These are phyloP conservation scores for Tolypocladium cylindrosporum DNA, from an alignment of 2,329 filamentous ascomycete species.

Conservation along the genomic window DNA sequence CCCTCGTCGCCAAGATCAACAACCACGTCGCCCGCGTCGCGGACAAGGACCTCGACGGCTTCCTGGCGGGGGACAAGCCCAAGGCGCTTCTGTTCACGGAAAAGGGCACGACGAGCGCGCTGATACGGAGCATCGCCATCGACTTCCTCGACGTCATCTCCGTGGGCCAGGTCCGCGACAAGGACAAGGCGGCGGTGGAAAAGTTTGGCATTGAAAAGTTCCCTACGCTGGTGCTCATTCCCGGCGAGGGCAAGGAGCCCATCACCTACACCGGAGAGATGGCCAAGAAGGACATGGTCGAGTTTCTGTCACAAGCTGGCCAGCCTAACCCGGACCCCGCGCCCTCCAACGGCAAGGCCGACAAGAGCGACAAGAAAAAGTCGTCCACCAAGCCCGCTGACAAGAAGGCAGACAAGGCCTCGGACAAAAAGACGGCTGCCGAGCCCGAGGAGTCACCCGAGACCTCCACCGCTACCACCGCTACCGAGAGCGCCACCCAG, in stretches of 20 bases:
- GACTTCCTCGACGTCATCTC: conserved; percentile 76
- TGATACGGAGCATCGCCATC: conserved; percentile 77
- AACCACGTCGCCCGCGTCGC: conserved; percentile 79
- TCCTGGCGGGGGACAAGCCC: conserved; percentile 61
- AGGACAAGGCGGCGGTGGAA: conserved; percentile 61
- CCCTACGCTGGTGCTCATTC: conserved; percentile 72
- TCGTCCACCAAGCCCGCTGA: conserved; percentile 17
- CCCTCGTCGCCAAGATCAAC: conserved; percentile 77
- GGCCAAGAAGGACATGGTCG: conserved; percentile 71
- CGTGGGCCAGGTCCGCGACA: conserved; percentile 75
- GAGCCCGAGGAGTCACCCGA: conserved; percentile 14
- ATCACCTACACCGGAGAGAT: conserved; percentile 73
- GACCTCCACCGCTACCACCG: conserved; percentile 19
- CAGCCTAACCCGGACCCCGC: conserved; percentile 67
- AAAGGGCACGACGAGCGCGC: conserved; percentile 77
- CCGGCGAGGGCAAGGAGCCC: conserved; percentile 56
- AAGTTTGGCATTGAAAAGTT: conserved; percentile 69
- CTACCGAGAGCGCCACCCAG: conserved; percentile 6
- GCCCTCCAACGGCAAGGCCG: conserved; percentile 27
- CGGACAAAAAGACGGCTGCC: conserved; percentile 26
- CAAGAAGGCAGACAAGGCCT: conserved; percentile 17
- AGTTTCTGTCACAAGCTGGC: conserved; percentile 73
- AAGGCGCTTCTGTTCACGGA: conserved; percentile 91
- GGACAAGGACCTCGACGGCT: conserved; percentile 69
- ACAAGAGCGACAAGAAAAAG: conserved; percentile 28